Conservation (phyloP, 768 basidiomycete species). For the Hericium alpestre region DNA sequence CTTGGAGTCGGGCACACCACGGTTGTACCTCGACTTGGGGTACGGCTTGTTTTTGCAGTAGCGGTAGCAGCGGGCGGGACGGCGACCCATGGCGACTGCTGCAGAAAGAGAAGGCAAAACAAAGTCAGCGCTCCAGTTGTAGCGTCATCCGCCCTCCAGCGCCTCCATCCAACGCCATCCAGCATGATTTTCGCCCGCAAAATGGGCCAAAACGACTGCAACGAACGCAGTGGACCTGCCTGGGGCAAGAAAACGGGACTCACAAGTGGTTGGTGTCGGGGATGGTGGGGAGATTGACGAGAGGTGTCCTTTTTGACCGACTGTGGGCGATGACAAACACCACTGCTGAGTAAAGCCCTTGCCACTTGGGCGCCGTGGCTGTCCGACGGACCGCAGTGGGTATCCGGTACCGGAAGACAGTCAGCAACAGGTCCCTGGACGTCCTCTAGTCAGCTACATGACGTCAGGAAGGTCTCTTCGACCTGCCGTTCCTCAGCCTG, state of each 20-base stretch:
- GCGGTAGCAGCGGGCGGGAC: conserved; percentile 95
- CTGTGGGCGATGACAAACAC: background rate
- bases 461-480: too few species aligned
- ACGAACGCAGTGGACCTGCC: too few species aligned
- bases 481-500: too few species aligned
- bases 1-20: conserved; percentile 96
- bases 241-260: background rate
- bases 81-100: conserved; percentile 73
- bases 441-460: too few species aligned
- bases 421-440: too few species aligned
- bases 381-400: too few species aligned
- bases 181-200: too few species aligned
- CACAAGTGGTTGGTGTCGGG: background rate
- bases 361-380: background rate
- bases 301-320: background rate
- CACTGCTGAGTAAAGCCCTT: background rate
- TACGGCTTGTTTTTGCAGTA: conserved; percentile 99
- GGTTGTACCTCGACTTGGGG: conserved; percentile 92
- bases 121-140: background rate
- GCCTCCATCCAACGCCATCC: background rate
- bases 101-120: background rate
- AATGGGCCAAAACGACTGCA: background rate
- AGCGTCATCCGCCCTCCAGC: background rate
- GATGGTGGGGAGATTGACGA: background rate
- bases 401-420: too few species aligned